Evolutionary conservation across 805 yeast genomes (phyloP).

Genomic region (Tetrapisispora nanseiensis): DNA sequence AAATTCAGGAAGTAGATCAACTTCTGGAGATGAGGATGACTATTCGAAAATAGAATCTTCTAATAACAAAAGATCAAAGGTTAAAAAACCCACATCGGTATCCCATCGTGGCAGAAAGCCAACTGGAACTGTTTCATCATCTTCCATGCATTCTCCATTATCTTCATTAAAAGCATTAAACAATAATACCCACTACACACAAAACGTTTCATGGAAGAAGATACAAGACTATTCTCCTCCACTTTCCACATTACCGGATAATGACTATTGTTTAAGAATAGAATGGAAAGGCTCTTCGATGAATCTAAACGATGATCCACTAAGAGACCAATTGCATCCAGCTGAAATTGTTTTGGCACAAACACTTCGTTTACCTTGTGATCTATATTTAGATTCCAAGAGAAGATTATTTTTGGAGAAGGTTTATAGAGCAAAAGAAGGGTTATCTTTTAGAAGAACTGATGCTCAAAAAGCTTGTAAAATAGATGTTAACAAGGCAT

Average conservation of each 20-base stretch:
- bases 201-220: conserved; percentile 49
- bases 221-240: conserved; percentile 76
- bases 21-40: not conserved
- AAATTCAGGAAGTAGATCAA: not conserved
- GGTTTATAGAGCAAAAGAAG: conserved; percentile 57
- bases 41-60: not conserved
- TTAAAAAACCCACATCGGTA: conserved; percentile 6
- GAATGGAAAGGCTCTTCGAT: conserved; percentile 98
- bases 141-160: conserved; percentile 24
- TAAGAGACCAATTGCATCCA: conserved; percentile 65
- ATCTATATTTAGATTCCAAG: conserved; percentile 67
- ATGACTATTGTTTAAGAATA: conserved; percentile 63
- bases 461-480: conserved; percentile 96
- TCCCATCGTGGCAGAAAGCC: not conserved
- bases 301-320: conserved; percentile 74
- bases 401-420: conserved; percentile 81
- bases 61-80: not conserved
- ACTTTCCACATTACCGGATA: conserved; percentile 47
- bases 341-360: conserved; percentile 82
- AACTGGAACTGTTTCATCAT: conserved; percentile 2
- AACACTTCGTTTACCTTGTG: conserved; percentile 74
- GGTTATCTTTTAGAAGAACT: conserved; percentile 80
- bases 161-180: conserved; percentile 19
- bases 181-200: conserved; percentile 19
- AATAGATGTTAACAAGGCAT: conserved; percentile 91